Evolutionary conservation across 2,329 filamentous ascomycete genomes (phyloP), one percentile per base, ranked within the genome.

Genomic region (Myotisia sp.): DNA sequence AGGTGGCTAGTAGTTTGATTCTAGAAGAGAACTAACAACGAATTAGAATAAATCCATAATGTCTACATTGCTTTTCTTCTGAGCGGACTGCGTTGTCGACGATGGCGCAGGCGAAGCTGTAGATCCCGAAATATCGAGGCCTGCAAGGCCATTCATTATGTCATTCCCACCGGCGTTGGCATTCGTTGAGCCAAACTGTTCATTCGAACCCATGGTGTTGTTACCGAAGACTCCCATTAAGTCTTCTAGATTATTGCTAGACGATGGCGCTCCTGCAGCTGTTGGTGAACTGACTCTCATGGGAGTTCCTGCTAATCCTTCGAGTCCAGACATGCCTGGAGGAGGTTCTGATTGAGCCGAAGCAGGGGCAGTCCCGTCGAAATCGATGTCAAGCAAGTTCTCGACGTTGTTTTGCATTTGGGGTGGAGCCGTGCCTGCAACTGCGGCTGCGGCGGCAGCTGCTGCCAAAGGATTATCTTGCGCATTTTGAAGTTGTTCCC

Each of bases 341-440:
- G 55, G 47, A 10, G 74, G 69, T 42, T 74, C 65, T 36, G 71
- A 71, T 44, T 86, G 79, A 33, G 83, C 69, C 8, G 82, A 87
- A n/a, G 90, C 87, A 3, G 87, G 87, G 2, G 81, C 86, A 2
- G 82, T 79, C 17, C 87, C 90, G 51, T 95, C 90, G 52, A 93
- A 93, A 57, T 93, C 85, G 49, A 93, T 92, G 50, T 98, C 90
- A 37, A 98, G 70, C 13, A 98, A 67, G 54, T 95, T 98, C 59
- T 98, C 90, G 44, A 87, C 71, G 49, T 93, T 94, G 63, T 61
- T 80, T 54, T 85, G 78, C 5, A 69, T 51, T 41, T 59, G 56
- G 12, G 53, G 44, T 17, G 64, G 52, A 19, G 71, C 60, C 36
- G 68, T 70, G 37, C 70, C 68, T 23, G 62, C 60, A 19, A 70